Evolutionary conservation across 1,139 yeast species (phyloP).

Genomic region (Meyerozyma carpophila): DNA sequence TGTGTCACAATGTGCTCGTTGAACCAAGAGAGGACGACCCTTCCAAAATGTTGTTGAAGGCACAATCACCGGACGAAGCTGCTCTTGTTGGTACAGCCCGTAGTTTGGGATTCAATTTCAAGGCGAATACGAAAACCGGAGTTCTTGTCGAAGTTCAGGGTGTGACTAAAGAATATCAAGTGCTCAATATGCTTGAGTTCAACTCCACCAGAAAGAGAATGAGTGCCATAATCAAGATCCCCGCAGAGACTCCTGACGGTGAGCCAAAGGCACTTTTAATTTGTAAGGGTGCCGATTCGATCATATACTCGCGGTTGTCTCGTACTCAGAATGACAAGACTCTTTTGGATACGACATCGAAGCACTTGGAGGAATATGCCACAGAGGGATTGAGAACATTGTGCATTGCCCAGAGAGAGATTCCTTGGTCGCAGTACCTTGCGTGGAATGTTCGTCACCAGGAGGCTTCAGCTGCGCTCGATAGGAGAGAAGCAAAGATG

Average conservation of each 20-base stretch:
- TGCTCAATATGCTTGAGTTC: conserved; percentile 50
- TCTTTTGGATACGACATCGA: conserved; percentile 31
- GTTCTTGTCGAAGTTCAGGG: conserved; percentile 41
- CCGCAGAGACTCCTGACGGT: conserved; percentile 26
- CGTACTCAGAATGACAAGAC: conserved; percentile 23
- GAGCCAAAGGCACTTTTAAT: conserved; percentile 37
- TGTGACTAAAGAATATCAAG: conserved; percentile 37
- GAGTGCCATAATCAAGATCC: conserved; percentile 80
- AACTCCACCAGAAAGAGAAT: conserved; percentile 59
- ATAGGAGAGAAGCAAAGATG: conserved; percentile 39
- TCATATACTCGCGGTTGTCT: conserved; percentile 39
- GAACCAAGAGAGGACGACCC: conserved; percentile 40
- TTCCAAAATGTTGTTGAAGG: conserved; percentile 37
- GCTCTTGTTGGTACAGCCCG: conserved; percentile 60
- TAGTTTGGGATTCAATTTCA: conserved; percentile 47
- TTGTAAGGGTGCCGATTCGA: conserved; percentile 48
- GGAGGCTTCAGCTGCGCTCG: conserved; percentile 39
- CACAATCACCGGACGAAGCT: conserved; percentile 63
- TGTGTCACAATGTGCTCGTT: conserved; percentile 57
- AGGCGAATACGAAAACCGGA: conserved; percentile 43
- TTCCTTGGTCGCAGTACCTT: conserved; percentile 36
- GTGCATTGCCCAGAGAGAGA: conserved; percentile 43
- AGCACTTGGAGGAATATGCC: conserved; percentile 40
- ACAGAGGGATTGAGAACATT: conserved; percentile 46
- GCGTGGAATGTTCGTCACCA: conserved; percentile 40